These are phyloP conservation scores for Aspergillus heteromorphus DNA, from an alignment of 495 filamentous ascomycete genomes.

Conservation along the genomic window DNA sequence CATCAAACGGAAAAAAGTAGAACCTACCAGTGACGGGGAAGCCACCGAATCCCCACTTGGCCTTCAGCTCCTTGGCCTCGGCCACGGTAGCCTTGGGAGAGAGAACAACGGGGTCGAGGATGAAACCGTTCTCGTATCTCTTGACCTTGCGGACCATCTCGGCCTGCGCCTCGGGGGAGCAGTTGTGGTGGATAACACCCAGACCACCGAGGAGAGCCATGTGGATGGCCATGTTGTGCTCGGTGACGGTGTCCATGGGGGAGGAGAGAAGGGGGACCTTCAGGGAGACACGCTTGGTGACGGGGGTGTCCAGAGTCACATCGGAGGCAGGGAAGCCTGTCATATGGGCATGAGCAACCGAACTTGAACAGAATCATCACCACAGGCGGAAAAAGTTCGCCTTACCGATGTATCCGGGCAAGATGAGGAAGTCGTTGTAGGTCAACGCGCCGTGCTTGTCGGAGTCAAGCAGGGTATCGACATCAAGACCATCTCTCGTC, in stretches of 20 bases:
- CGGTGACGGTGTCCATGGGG: conserved; percentile 99
- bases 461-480: conserved; percentile 77
- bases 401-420: conserved; percentile 63
- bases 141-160: conserved; percentile 99
- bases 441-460: conserved; percentile 86
- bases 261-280: conserved; percentile 95
- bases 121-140: conserved; percentile 99
- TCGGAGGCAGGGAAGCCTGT: conserved; percentile 83
- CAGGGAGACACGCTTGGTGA: conserved; percentile 88
- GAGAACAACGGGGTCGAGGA: conserved; percentile 91
- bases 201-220: conserved; percentile 96
- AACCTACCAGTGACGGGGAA: conserved; percentile 96
- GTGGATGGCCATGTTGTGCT: conserved; percentile 98
- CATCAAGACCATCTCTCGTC: conserved; percentile 75
- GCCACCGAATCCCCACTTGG: conserved; percentile 97
- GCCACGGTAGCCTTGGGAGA: conserved; percentile 80
- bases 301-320: conserved; percentile 79
- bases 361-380: conserved; percentile 23
- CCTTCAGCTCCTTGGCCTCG: conserved; percentile 87
- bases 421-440: conserved; percentile 68
- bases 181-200: conserved; percentile 99
- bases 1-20: conserved; percentile 8
- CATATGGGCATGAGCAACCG: conserved; percentile 47
- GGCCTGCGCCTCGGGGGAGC: conserved; percentile 86
- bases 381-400: conserved; percentile 5